These are phyloP conservation scores for Polyporus arcularius DNA, from an alignment of 768 basidiomycete genomes.

Conservation along the genomic window DNA sequence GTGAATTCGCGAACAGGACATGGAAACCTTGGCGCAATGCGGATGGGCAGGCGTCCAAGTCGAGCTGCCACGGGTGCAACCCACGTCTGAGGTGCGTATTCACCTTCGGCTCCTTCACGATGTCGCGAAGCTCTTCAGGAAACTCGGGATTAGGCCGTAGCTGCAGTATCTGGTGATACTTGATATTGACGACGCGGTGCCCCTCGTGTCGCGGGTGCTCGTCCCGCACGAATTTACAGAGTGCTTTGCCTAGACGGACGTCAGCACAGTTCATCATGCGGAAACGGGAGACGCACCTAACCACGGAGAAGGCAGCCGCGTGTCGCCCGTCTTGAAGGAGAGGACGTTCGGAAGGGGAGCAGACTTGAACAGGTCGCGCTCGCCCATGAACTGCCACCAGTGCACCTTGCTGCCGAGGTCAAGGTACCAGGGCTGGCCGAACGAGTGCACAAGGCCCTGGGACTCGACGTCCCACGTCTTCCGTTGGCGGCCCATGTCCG, in stretches of 20 bases:
- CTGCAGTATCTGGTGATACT: background rate
- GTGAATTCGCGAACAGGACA: background rate
- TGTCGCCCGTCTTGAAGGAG: background rate
- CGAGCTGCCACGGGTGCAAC: background rate
- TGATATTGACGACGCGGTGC: background rate
- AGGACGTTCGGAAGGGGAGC: background rate
- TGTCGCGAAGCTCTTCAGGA: background rate
- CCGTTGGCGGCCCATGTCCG: background rate
- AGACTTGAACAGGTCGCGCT: background rate
- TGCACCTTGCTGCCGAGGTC: constrained; percentile 1
- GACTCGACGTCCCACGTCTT: background rate
- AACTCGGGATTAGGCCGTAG: background rate
- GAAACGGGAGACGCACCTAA: background rate
- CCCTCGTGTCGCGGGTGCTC: background rate
- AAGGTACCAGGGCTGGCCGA: background rate
- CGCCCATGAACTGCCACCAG: constrained; percentile 5
- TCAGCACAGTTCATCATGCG: background rate
- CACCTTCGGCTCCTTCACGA: background rate
- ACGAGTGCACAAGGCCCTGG: background rate
- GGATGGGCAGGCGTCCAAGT: background rate
- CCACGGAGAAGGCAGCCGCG: background rate
- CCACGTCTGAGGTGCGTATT: background rate
- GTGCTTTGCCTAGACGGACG: background rate
- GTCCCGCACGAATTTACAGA: background rate
- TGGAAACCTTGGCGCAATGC: background rate